Percentiles rank a stretch among this genome's conserved stretches.
phyloP scores from a whole-genome alignment of 805 yeast genomes.

The Candida pini region DNA sequence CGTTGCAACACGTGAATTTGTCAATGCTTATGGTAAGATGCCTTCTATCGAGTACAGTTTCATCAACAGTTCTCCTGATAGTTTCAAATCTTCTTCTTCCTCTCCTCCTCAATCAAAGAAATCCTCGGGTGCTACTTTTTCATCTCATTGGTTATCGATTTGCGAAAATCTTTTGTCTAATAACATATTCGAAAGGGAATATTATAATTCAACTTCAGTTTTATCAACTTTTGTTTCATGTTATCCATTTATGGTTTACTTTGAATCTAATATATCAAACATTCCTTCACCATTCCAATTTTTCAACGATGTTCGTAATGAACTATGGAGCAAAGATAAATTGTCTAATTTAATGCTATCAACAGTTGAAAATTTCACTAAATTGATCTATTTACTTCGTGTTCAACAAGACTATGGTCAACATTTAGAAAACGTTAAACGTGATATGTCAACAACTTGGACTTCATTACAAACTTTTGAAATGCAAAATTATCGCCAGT shows the following conservation, averaged over 20 bases:
- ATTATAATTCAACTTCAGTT: too few relatives aligned
- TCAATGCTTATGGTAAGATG: background rate
- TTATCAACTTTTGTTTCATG: background rate
- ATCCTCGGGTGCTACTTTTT: background rate
- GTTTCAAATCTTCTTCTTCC: background rate
- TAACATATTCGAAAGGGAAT: too few relatives aligned
- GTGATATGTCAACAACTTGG: slow-evolving; percentile 24
- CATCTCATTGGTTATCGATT: slow-evolving; percentile 34
- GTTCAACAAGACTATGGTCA: slow-evolving; percentile 1
- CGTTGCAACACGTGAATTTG: background rate
- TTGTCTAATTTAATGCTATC: background rate
- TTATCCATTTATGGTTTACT: slow-evolving; percentile 2
- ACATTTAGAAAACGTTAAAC: slow-evolving; percentile 11
- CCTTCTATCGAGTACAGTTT: background rate
- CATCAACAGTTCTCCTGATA: background rate
- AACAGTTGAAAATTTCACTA: slow-evolving; percentile 29
- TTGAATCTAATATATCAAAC: background rate
- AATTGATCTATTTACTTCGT: slow-evolving; percentile 32
- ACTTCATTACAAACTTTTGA: slow-evolving; percentile 27
- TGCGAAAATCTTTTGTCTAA: slow-evolving; percentile 15
- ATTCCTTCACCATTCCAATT: slow-evolving; percentile 2
- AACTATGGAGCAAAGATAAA: background rate
- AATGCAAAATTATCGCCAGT: slow-evolving; percentile 17
- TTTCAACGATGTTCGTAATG: background rate
- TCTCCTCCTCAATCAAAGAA: background rate